These are phyloP conservation scores for Diaporthe citriasiana DNA, from an alignment of 2,329 filamentous ascomycete species.

Conservation along the genomic window DNA sequence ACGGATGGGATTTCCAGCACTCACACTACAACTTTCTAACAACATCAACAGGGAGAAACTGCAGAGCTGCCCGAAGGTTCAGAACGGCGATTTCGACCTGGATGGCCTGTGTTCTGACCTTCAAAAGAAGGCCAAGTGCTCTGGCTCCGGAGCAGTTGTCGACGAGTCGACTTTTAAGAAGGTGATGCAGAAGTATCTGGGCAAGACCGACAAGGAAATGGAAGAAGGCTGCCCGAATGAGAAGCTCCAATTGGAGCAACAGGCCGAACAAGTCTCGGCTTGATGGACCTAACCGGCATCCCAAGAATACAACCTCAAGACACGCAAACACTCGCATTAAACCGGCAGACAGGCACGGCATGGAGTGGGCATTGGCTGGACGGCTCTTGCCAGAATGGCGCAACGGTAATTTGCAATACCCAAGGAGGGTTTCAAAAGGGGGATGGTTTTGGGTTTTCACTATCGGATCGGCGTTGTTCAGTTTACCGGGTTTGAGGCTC, in stretches of 20 bases:
- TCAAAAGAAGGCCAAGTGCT: constrained; percentile 95
- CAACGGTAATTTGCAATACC: constrained; percentile 38
- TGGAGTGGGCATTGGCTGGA: constrained; percentile 20
- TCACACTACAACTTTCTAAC: constrained; percentile 55
- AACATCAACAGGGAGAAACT: constrained; percentile 81
- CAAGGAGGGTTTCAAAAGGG: constrained; percentile 32
- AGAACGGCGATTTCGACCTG: constrained; percentile 92
- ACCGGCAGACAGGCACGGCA: constrained; percentile 24
- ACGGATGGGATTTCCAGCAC: too few relatives aligned
- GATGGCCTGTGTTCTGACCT: constrained; percentile 94
- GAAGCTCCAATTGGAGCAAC: background rate
- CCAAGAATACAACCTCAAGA: background rate
- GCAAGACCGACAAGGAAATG: constrained; percentile 50
- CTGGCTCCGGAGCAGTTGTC: constrained; percentile 89
- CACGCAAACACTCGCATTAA: constrained; percentile 1
- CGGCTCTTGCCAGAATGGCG: constrained; percentile 36
- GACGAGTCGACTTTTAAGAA: constrained; percentile 89
- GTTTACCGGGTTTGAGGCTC: constrained; percentile 24
- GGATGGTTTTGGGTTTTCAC: constrained; percentile 11
- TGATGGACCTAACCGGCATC: background rate
- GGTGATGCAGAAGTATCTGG: constrained; percentile 77
- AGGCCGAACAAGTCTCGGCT: background rate
- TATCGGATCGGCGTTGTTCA: constrained; percentile 36
- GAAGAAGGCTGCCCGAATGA: constrained; percentile 28
- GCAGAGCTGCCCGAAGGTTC: constrained; percentile 87